Conservation (phyloP, 192 early-diverging fungal species). For the Entomortierella beljakovae region DNA sequence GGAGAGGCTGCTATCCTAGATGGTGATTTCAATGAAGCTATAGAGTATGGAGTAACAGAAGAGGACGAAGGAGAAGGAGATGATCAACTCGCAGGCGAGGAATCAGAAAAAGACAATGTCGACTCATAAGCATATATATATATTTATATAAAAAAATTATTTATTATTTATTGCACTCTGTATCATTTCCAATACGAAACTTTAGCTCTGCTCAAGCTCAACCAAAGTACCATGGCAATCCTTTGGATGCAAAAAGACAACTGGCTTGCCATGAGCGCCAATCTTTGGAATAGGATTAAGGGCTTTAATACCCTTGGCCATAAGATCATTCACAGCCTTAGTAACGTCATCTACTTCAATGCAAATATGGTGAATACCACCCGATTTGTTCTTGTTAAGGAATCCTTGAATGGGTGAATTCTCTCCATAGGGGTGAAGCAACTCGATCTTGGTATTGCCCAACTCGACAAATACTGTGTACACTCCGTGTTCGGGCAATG, state of each 20-base stretch:
- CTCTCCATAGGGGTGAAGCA: conserved; percentile 79
- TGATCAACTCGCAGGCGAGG: conserved; percentile 7
- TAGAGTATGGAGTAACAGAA: conserved; percentile 3
- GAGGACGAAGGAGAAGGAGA: conserved; percentile 16
- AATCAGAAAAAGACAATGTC: not conserved
- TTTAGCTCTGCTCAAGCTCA: conserved; percentile 70
- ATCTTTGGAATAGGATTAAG: conserved; percentile 82
- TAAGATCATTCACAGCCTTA: conserved; percentile 74
- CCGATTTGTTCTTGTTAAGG: conserved; percentile 81
- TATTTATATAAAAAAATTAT: too few species aligned
- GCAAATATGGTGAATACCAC: conserved; percentile 89
- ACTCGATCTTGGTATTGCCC: conserved; percentile 89
- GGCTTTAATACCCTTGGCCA: conserved; percentile 69
- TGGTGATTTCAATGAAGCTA: not conserved
- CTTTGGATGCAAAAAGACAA: conserved; percentile 86
- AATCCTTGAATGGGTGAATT: conserved; percentile 83
- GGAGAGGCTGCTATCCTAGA: not conserved
- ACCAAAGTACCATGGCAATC: conserved; percentile 87
- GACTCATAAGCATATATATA: not conserved
- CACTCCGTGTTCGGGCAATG: conserved; percentile 85
- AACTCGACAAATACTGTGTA: conserved; percentile 88
- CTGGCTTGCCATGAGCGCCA: conserved; percentile 84
- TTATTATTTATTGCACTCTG: too few species aligned
- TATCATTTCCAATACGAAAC: too few species aligned
- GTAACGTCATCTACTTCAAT: conserved; percentile 79